Base-by-base conservation (phyloP, 345 rosid genomes). In the Murraya koenigii region DNA sequence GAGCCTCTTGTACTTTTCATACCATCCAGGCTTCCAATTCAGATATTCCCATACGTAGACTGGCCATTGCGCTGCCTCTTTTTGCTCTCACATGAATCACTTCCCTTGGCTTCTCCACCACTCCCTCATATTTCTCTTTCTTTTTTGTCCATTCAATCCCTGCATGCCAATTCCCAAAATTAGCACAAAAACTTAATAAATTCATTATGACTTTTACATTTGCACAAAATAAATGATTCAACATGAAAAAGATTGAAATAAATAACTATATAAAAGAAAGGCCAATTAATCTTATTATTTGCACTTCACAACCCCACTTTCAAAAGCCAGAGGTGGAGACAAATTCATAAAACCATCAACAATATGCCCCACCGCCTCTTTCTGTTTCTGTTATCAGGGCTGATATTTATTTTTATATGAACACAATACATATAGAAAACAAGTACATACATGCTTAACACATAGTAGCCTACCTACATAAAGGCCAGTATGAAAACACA, bases 41-140 rank as follows among this genome's bases (percentile, higher is more conserved):
- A 33, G 35, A 33, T 3, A 33, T 33, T 33, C 4, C 4, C 35
- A 33, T 4, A 33, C 3, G 4, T 33, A 33, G 35, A 33, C 3
- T 33, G 35, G 35, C 35, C 35, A 33, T 33, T 33, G 35, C 35
- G 2, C 35, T 33, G 35, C 94, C 94, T 81, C 94, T 80, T 83
- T 85, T 90, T 19, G 94, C 94, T 78, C 92, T 88, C n/a, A 89
- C 90, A 87, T 87, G 92, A 65, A 90, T 74, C 7, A 90, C 91
- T 81, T 84, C 90, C 60, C 81, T 79, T 69, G 77, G 83, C 63
- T 85, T 83, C 61, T 81, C 76, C 73, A 33, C 3, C 39, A 49
- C 61, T 13, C 36, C 71, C 13, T 78, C 80, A 35, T 44, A 49
- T 72, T 76, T 70, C 75, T 81, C 84, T 84, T 84, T 82, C 88